Evolutionary conservation across 2,329 filamentous ascomycete genomes (phyloP).

Genomic region (Aaosphaeria arxii): DNA sequence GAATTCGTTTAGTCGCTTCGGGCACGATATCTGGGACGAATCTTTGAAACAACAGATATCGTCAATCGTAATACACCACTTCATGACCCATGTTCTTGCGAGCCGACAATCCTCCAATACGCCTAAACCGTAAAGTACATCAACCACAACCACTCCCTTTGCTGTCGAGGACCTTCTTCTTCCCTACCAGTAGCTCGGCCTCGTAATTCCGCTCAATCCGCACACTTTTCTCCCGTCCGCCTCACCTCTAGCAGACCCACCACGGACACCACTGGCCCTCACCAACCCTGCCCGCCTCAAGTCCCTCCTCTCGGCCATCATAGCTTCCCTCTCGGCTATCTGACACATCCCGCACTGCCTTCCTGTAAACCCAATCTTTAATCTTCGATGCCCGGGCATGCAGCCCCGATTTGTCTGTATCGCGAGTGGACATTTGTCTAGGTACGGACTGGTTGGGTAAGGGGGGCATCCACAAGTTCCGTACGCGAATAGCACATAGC

Average conservation of each 20-base stretch:
- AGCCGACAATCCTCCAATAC: too few relatives aligned
- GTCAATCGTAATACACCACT: too few relatives aligned
- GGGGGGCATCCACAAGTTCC: constrained; percentile 23
- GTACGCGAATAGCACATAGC: constrained; percentile 17
- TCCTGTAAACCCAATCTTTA: neutral
- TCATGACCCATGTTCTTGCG: too few relatives aligned
- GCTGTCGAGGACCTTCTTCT: neutral
- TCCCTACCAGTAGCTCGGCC: neutral
- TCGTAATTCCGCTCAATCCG: constrained; percentile 2
- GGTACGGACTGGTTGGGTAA: constrained; percentile 13
- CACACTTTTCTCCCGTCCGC: neutral
- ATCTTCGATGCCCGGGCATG: constrained; percentile 6
- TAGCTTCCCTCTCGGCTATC: constrained; percentile 9
- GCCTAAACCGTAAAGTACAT: too few relatives aligned
- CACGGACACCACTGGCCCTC: constrained; percentile 7
- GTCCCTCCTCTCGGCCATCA: constrained; percentile 7
- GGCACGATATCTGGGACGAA: too few relatives aligned
- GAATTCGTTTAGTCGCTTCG: too few relatives aligned
- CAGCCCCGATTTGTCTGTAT: constrained; percentile 15
- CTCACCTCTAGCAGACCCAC: neutral
- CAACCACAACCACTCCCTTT: too few relatives aligned
- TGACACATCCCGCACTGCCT: constrained; percentile 19
- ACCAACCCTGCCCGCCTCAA: constrained; percentile 9
- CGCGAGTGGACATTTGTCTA: constrained; percentile 12
- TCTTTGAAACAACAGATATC: too few relatives aligned